Percentiles rank a stretch among this genome's conserved stretches.
Conservation (phyloP, 257 asterid genomes). For the Solanum peruvianum region DNA sequence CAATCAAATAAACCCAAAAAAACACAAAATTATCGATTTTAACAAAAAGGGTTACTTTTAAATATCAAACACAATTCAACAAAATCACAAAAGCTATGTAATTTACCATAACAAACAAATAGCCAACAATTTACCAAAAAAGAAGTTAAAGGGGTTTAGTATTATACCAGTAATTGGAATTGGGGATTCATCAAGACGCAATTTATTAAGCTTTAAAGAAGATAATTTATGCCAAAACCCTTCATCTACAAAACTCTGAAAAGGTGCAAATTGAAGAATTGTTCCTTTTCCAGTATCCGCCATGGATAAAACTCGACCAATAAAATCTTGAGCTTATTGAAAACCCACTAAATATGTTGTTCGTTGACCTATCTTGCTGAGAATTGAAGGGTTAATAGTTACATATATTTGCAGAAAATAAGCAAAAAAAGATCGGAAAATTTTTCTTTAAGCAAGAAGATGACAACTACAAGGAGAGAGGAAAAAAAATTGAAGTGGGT, state of each 20-base stretch:
- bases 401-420: neutral
- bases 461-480: neutral
- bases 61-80: neutral
- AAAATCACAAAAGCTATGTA: neutral
- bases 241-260: slow-evolving; percentile 79
- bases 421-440: neutral
- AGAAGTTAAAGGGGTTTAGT: neutral
- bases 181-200: slow-evolving; percentile 88
- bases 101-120: neutral
- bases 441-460: neutral
- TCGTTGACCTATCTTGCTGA: neutral
- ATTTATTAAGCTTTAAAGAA: slow-evolving; percentile 84
- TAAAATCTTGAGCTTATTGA: neutral
- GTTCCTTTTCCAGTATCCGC: neutral
- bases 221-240: slow-evolving; percentile 90
- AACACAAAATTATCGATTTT: neutral
- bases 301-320: neutral
- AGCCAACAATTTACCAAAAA: neutral
- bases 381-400: neutral
- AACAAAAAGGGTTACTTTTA: neutral
- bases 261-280: slow-evolving; percentile 53
- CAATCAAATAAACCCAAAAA: neutral
- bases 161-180: slow-evolving; percentile 67
- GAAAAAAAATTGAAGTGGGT: too few relatives aligned
- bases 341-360: neutral